Evolutionary conservation across 192 early-diverging fungal species (phyloP).

Genomic region (Mortierella hygrophila): DNA sequence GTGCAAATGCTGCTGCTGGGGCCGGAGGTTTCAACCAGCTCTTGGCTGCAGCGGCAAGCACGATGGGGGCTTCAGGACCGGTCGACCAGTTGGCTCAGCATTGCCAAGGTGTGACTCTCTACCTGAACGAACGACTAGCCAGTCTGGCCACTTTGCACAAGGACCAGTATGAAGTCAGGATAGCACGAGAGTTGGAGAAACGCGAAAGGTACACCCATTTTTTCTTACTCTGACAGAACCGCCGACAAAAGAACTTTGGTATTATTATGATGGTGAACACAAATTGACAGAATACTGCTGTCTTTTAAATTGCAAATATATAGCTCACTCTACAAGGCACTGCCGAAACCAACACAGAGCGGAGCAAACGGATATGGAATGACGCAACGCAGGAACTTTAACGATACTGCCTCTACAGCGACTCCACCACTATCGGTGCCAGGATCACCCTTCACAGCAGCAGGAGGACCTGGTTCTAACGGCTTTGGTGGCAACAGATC

Average conservation of each 20-base stretch:
- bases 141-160: constrained; percentile 76
- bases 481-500: not conserved
- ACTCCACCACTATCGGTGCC: not conserved
- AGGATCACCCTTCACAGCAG: not conserved
- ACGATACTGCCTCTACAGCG: not conserved
- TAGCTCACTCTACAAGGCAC: constrained; percentile 40
- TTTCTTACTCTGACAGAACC: too few species aligned
- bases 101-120: constrained; percentile 76
- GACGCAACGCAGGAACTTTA: not conserved
- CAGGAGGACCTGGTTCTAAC: not conserved
- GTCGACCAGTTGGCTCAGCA: constrained; percentile 74
- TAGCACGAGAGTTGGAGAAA: constrained; percentile 76
- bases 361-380: not conserved
- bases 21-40: constrained; percentile 36
- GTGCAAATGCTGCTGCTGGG: constrained; percentile 5
- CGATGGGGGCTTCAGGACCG: constrained; percentile 17
- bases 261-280: too few species aligned
- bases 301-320: not conserved
- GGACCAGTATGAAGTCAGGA: constrained; percentile 76
- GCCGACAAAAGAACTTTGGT: too few species aligned
- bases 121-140: constrained; percentile 75
- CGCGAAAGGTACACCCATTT: constrained; percentile 64
- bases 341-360: constrained; percentile 34
- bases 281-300: not conserved
- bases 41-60: constrained; percentile 14